Percentiles rank a stretch among this genome's conserved stretches.
Evolutionary conservation across 208 protist species (phyloP).

Genomic region (Trypanosoma rangeli): DNA sequence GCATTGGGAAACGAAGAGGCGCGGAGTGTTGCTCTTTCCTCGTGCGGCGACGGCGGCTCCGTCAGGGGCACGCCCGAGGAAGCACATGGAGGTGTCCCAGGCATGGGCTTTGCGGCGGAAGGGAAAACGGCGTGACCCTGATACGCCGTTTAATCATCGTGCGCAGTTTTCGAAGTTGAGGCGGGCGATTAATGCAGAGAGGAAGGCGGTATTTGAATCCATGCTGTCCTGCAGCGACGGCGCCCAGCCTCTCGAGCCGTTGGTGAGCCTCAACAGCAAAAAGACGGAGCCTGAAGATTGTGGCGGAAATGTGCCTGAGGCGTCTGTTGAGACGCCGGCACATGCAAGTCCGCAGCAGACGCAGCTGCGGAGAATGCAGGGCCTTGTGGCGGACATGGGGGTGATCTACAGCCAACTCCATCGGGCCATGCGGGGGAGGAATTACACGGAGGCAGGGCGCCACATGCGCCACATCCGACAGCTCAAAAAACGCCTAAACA

Average conservation of each 20-base stretch:
- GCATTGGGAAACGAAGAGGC: background rate
- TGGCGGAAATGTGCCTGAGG: background rate
- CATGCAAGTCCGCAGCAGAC: background rate
- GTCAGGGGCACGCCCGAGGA: background rate
- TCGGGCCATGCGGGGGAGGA: constrained; percentile 29
- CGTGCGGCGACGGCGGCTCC: background rate
- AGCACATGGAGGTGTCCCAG: background rate
- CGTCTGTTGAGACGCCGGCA: background rate
- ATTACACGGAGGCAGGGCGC: constrained; percentile 5
- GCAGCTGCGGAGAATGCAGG: constrained; percentile 3
- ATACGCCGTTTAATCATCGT: constrained; percentile 44
- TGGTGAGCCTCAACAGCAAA: background rate
- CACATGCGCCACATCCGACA: constrained; percentile 4
- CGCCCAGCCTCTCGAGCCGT: background rate
- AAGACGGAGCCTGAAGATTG: background rate
- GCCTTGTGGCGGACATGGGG: constrained; percentile 27
- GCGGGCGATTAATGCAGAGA: constrained; percentile 34
- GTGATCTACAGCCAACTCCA: constrained; percentile 26
- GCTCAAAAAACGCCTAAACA: constrained; percentile 10
- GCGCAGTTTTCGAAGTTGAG: constrained; percentile 40
- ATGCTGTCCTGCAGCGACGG: background rate
- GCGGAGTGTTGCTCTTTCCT: background rate
- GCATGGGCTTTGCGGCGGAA: background rate
- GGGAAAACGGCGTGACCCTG: constrained; percentile 37
- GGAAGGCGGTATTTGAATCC: constrained; percentile 26